A percentile compares a stretch with the other conserved stretches of the same genome.
phyloP scores from a whole-genome alignment of 2,329 filamentous ascomycete species.

The Botryosphaeria agaves region DNA sequence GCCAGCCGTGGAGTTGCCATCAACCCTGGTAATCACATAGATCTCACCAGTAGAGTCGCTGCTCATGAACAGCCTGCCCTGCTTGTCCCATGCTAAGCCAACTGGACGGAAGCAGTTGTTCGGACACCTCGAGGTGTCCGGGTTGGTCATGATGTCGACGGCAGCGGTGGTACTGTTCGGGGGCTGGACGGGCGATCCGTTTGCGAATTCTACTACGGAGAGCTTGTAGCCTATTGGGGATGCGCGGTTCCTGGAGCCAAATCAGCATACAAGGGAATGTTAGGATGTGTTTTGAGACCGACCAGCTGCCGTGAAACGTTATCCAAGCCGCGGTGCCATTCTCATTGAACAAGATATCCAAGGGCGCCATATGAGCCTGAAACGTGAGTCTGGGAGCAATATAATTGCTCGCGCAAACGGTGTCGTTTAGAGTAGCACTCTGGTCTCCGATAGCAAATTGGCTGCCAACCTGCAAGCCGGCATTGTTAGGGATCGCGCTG shows the following conservation, averaged over 20 bases:
- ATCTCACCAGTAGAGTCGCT: conserved; percentile 50
- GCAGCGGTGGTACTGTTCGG: conserved; percentile 30
- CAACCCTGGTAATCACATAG: conserved; percentile 29
- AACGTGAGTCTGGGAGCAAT: conserved; percentile 38
- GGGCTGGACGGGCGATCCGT: conserved; percentile 26
- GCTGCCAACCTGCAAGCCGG: conserved; percentile 24
- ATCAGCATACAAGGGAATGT: background rate
- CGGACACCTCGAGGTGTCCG: conserved; percentile 35
- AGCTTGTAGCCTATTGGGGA: conserved; percentile 34
- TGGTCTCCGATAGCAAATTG: conserved; percentile 31
- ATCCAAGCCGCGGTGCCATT: conserved; percentile 44
- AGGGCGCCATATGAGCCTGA: conserved; percentile 50
- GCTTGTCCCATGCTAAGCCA: conserved; percentile 33
- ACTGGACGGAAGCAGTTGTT: conserved; percentile 44
- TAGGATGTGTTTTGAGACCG: conserved; percentile 3
- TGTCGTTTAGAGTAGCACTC: conserved; percentile 29
- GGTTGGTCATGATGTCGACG: conserved; percentile 37
- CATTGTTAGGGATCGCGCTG: conserved; percentile 27
- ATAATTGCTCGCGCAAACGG: conserved; percentile 21
- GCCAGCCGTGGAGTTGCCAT: conserved; percentile 8
- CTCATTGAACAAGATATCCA: conserved; percentile 51
- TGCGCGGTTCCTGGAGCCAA: conserved; percentile 22
- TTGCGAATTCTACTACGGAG: conserved; percentile 26
- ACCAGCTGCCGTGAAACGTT: conserved; percentile 57
- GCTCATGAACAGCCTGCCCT: conserved; percentile 42